phyloP scores from a whole-genome alignment of 2,329 filamentous ascomycete species.

The Fusarium redolens region DNA sequence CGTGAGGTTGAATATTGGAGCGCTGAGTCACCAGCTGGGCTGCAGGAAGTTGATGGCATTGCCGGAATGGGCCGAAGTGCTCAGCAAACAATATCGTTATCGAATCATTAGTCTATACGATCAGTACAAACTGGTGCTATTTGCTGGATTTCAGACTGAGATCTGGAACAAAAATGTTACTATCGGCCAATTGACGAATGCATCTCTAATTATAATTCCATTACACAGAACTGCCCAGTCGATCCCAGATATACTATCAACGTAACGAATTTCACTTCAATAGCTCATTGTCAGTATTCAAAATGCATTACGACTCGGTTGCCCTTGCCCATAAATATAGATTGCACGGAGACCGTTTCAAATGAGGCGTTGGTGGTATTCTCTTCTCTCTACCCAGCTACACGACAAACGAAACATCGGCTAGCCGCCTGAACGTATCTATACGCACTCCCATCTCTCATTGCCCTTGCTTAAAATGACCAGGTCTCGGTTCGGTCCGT shows the following conservation, averaged over 20 bases:
- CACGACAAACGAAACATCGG: slow-evolving; percentile 44
- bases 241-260: not conserved
- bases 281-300: slow-evolving; percentile 7
- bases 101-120: not conserved
- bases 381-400: slow-evolving; percentile 40
- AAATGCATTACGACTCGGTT: slow-evolving; percentile 42
- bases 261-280: slow-evolving; percentile 9
- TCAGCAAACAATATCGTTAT: not conserved
- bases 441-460: slow-evolving; percentile 22
- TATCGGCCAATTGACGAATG: not conserved
- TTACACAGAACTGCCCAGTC: not conserved
- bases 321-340: slow-evolving; percentile 46
- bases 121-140: not conserved
- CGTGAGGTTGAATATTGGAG: not conserved
- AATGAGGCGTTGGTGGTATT: slow-evolving; percentile 42
- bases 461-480: slow-evolving; percentile 9
- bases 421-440: slow-evolving; percentile 24
- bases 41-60: slow-evolving; percentile 20
- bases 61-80: slow-evolving; percentile 1
- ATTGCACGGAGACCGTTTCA: slow-evolving; percentile 39
- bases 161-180: not conserved
- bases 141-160: not conserved
- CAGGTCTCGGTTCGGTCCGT: not conserved
- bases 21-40: not conserved
- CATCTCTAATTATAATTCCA: not conserved